phyloP scores from a whole-genome alignment of 352 stramenopile genomes.

The Globisporangium middletonii region DNA sequence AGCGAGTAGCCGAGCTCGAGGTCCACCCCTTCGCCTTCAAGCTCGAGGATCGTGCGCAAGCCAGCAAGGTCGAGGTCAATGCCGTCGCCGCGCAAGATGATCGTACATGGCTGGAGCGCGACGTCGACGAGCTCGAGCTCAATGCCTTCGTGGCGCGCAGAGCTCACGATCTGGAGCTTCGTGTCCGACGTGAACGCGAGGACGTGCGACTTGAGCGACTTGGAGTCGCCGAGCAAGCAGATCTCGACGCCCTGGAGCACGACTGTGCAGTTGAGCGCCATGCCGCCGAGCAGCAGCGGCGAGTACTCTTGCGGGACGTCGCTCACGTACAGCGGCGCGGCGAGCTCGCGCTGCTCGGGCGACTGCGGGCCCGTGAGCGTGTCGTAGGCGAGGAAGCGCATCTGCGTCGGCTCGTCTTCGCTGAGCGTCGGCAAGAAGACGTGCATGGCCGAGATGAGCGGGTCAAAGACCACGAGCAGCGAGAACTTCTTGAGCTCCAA shows the following conservation, averaged over 20 bases:
- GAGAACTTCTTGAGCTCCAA: conserved; percentile 57
- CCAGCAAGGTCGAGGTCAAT: conserved; percentile 75
- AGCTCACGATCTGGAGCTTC: conserved; percentile 56
- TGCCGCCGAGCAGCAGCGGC: conserved; percentile 53
- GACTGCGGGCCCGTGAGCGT: conserved; percentile 34
- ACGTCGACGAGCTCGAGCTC: conserved; percentile 77
- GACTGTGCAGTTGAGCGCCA: conserved; percentile 47
- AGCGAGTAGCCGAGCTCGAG: conserved; percentile 71
- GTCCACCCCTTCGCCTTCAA: conserved; percentile 84
- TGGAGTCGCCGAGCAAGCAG: conserved; percentile 74
- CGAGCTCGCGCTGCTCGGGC: conserved; percentile 46
- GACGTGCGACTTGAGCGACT: conserved; percentile 63
- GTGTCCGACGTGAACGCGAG: conserved; percentile 79
- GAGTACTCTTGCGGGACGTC: conserved; percentile 67
- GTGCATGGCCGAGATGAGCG: conserved; percentile 46
- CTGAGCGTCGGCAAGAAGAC: conserved; percentile 53
- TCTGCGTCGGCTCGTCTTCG: conserved; percentile 67
- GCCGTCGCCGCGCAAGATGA: conserved; percentile 52
- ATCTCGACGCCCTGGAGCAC: conserved; percentile 56
- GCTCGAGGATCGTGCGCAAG: conserved; percentile 71
- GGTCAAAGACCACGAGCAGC: conserved; percentile 72
- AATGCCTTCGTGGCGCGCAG: conserved; percentile 52
- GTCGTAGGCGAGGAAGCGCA: conserved; percentile 63
- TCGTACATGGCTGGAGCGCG: conserved; percentile 65
- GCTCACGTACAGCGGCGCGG: conserved; percentile 36